Evolutionary conservation across 1,284 basidiomycete genomes (phyloP), one percentile per base, ranked within the genome.

Genomic region (Apiotrichum akiyoshidainum): DNA sequence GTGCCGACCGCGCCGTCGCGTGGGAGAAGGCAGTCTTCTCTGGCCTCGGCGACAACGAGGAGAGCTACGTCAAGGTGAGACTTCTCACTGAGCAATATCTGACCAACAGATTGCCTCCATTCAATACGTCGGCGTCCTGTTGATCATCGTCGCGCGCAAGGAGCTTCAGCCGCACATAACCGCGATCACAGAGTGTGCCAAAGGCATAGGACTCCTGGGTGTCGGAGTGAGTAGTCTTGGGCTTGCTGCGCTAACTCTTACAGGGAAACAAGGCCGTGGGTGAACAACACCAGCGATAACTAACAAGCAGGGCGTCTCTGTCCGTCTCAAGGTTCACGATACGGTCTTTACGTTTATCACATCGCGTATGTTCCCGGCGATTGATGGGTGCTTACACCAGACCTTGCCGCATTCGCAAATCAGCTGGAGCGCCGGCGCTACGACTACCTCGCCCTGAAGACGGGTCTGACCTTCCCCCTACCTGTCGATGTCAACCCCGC

Each of bases 361-460:
- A 51, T 83, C 68, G 80, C 70, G 83, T 83, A 17, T 81, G 84
- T 82, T 78, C 10, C 74, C 16, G n/a, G 2, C 11, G 2, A 4
- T 5, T 17, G 14, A 16, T 35, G 6, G 2, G 6, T 2, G 22
- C 16, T 13, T 10, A 40, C 35, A 37, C 47, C 59, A 85, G 83
- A 82, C 78, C 55, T 82, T 77, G 57, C 84, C 78, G 72, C 83
- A 76, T 68, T 81, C 79, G 60, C 83, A 79, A 72, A 82, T 79
- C 61, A 84, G 79, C 70, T 84, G 78, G 71, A 66, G 57, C 74
- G 54, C 60, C 73, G 64, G 70, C 75, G 60, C 71, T 68, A 48
- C 71, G 73, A 76, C 55, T 76, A 68, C 57, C 34, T 57, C 14
- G 57, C 65, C 1, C 60, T 76, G 1, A 52, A 55, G 26, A 57